Evolutionary conservation across 768 basidiomycete genomes (phyloP), one percentile per base, ranked within the genome.

Genomic region (Auriscalpium microsporum): DNA sequence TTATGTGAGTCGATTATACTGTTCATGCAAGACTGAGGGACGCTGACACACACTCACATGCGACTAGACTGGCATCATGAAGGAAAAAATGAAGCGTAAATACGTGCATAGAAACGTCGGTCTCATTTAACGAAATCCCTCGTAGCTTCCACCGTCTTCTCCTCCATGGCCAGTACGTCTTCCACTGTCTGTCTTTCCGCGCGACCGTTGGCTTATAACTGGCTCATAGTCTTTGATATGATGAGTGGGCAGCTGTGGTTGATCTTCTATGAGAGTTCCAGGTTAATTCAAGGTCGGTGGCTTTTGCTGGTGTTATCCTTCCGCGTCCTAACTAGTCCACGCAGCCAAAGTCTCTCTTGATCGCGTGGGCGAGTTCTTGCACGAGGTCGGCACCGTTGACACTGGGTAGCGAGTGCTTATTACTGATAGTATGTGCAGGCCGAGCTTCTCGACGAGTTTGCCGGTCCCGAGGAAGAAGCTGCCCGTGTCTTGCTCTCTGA

Each of bases 291-390:
- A 42, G 40, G 40, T 42, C 4, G 17, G 40, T 42, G 17, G 63
- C 71, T 48, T 50, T 58, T 73, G 50, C 60, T 55, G 17, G 58
- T 76, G 33, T 66, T 72, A 58, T 65, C 67, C 34, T 77, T 76
- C 66, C 58, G 28, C 28, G 4, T 28, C 28, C 28, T 28, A 28
- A 28, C 2, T 28, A 28, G 4, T 76, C 34, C 55, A 62, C 40
- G 8, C 17, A 45, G 69, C 69, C 45, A 70, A 69, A 56, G 75
- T 77, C 36, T 72, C 73, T 14, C 37, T 76, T 6, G 64, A 69
- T 47, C 72, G 75, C 37, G 58, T 75, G 28, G 67, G 72, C 58
- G 66, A 68, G 33, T 78, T 76, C 66, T 58, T 77, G 36, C 55
- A 63, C 14, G 60, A 69, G 8, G 68, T 69, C 53, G 23, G 59